Percentiles rank a stretch among this genome's conserved stretches.
These are phyloP conservation scores for Hymenoscyphus occultus DNA, from an alignment of 2,329 filamentous ascomycete species.

Conservation along the genomic window DNA sequence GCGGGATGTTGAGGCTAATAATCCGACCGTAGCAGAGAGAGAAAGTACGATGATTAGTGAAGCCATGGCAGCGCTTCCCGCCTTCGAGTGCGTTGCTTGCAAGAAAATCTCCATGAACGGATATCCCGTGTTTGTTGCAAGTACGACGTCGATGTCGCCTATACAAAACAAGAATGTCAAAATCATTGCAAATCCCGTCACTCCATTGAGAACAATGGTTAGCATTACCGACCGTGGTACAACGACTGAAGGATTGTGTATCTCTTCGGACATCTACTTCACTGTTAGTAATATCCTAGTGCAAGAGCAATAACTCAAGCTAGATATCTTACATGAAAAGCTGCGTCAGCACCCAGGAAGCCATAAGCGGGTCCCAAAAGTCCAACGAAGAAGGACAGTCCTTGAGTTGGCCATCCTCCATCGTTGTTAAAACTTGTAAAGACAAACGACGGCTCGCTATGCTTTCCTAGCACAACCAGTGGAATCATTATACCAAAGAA, in stretches of 20 bases:
- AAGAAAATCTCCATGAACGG: slow-evolving; percentile 58
- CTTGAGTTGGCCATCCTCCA: background rate
- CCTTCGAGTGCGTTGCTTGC: slow-evolving; percentile 41
- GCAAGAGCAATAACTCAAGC: too few relatives aligned
- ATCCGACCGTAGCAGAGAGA: slow-evolving; percentile 38
- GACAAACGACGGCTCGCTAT: background rate
- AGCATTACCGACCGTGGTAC: slow-evolving; percentile 51
- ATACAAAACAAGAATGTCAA: slow-evolving; percentile 50
- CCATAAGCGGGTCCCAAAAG: background rate
- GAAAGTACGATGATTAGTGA: slow-evolving; percentile 33
- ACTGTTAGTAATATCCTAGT: background rate
- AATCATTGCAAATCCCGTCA: slow-evolving; percentile 55
- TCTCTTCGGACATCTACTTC: slow-evolving; percentile 43
- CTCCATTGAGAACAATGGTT: slow-evolving; percentile 48
- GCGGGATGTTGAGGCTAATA: slow-evolving; percentile 40
- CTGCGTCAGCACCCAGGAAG: slow-evolving; percentile 7
- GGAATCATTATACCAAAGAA: background rate
- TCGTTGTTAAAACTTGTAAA: background rate
- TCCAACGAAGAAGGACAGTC: slow-evolving; percentile 3
- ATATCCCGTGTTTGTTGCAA: slow-evolving; percentile 48
- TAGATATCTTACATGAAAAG: slow-evolving; percentile 10
- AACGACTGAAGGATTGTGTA: slow-evolving; percentile 46
- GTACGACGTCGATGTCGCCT: slow-evolving; percentile 36
- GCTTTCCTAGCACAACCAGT: background rate
- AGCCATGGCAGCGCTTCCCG: slow-evolving; percentile 37